A percentile compares a stretch with the other conserved stretches of the same genome.
Conservation (phyloP, 768 basidiomycete species). For the Auricularia sp. region DNA sequence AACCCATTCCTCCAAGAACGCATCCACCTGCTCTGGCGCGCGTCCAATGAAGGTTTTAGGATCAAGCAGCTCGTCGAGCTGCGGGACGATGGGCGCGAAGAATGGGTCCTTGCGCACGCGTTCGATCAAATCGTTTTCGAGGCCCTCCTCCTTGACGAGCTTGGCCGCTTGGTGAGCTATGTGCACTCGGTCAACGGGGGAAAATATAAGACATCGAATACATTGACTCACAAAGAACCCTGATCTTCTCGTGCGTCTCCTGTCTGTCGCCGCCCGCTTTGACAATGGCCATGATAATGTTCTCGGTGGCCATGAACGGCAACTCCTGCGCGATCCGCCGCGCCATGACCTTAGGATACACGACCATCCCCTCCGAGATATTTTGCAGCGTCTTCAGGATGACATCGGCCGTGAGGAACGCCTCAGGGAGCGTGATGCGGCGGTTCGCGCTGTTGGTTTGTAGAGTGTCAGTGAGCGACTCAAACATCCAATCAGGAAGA, state of each 20-base stretch:
- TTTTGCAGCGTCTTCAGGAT: constrained; percentile 92
- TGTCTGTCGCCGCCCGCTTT: constrained; percentile 92
- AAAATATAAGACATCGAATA: too few species aligned
- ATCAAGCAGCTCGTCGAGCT: constrained; percentile 72
- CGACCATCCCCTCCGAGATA: constrained; percentile 96
- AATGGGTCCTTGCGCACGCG: constrained; percentile 73
- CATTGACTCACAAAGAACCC: constrained; percentile 35
- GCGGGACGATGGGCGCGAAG: constrained; percentile 76
- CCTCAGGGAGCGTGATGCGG: constrained; percentile 90
- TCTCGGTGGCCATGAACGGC: constrained; percentile 99
- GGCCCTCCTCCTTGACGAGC: constrained; percentile 89
- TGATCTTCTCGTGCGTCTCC: constrained; percentile 92
- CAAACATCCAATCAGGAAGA: too few species aligned
- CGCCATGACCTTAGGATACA: constrained; percentile 92
- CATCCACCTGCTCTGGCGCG: constrained; percentile 90
- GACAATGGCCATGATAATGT: constrained; percentile 98
- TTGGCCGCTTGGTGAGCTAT: constrained; percentile 76
- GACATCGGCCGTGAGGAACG: constrained; percentile 94
- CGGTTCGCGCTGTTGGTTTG: constrained; percentile 71
- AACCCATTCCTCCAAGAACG: constrained; percentile 81
- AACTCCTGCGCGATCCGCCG: constrained; percentile 88
- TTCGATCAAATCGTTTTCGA: constrained; percentile 92
- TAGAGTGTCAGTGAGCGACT: too few species aligned
- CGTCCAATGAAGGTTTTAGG: constrained; percentile 85
- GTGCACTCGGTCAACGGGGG: background rate